Evolutionary conservation across 495 filamentous ascomycete genomes (phyloP), one percentile per base, ranked within the genome.

Genomic region (Terfezia boudieri): DNA sequence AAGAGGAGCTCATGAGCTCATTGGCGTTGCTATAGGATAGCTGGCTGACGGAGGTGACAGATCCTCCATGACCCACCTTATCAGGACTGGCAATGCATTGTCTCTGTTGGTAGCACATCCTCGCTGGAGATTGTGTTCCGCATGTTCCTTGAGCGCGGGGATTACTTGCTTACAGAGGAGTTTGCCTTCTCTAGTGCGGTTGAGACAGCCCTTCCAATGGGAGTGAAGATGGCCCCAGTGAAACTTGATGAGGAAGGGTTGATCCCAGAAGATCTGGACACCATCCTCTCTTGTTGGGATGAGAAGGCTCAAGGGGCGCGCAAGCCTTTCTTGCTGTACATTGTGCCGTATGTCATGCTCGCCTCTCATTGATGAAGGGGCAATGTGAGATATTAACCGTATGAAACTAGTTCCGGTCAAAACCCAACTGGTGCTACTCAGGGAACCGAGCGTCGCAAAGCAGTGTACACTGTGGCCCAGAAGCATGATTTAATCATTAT

Each of bases 401-500:
- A 0, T 32, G 26, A 32, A 14, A 20, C 12, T 46, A 46, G 41
- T 14, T 79, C 81, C 1, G 89, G 89, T 5, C 86, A 94, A 71
- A 96, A 96, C 66, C 89, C 89, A 1, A 93, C 87, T 0, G 89
- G 89, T 7, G 80, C 86, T 43, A 94, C 89, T 14, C 82, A 86
- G 66, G 71, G 77, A 6, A 65, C 63, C 50, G 64, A 73, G 63
- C 76, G 89, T 46, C 70, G 87, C 22, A 66, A 71, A 50, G 81
- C 74, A 32, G 72, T 94, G 36, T 94, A 94, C 70, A 71, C 68
- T 11, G 74, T 94, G 12, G 79, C 78, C 32, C 78, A 80, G 65
- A 82, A 84, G 68, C 83, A 93, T 64, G 85, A 94, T 63, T 54
- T 94, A 49, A 81, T 76, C 67, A 88, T 96, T 66, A 62, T 96